Percentiles rank a stretch among this genome's conserved stretches.
These are phyloP conservation scores for Neopestalotiopsis rosae DNA, from an alignment of 2,329 filamentous ascomycete species.

Conservation along the genomic window DNA sequence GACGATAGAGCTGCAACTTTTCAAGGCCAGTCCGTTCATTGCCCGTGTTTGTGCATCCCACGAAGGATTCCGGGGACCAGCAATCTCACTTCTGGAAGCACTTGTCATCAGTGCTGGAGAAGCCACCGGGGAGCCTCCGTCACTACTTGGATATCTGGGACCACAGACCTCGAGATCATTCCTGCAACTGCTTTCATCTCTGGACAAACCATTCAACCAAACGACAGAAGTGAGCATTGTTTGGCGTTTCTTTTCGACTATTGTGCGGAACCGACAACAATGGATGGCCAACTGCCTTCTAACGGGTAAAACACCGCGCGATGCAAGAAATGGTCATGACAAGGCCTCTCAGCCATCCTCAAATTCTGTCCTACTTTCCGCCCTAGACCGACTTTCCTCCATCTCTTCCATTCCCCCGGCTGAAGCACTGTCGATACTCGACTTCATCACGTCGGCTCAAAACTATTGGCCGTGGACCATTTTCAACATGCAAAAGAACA, in stretches of 20 bases:
- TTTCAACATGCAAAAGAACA: conserved; percentile 76
- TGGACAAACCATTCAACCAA: conserved; percentile 78
- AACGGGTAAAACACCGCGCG: conserved; percentile 83
- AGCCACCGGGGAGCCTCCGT: conserved; percentile 78
- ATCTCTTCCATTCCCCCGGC: conserved; percentile 69
- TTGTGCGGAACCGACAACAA: conserved; percentile 89
- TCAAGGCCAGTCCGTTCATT: conserved; percentile 78
- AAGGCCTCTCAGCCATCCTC: conserved; percentile 55
- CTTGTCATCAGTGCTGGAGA: conserved; percentile 74
- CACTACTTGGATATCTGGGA: conserved; percentile 88
- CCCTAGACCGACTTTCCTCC: conserved; percentile 71
- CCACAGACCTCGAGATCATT: conserved; percentile 84
- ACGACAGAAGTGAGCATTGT: conserved; percentile 68
- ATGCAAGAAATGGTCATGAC: conserved; percentile 66
- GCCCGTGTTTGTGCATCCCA: conserved; percentile 77
- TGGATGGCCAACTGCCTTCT: conserved; percentile 95
- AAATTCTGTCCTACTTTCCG: conserved; percentile 74
- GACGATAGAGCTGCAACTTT: conserved; percentile 77
- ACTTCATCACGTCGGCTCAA: conserved; percentile 87
- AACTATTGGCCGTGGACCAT: conserved; percentile 97
- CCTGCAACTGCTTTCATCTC: conserved; percentile 74
- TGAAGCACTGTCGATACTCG: conserved; percentile 76
- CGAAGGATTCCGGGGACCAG: conserved; percentile 67
- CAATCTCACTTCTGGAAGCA: conserved; percentile 73
- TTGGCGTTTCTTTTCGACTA: conserved; percentile 86